phyloP scores from a whole-genome alignment of 2,329 filamentous ascomycete genomes.

The Arthrobotrys musiformis region DNA sequence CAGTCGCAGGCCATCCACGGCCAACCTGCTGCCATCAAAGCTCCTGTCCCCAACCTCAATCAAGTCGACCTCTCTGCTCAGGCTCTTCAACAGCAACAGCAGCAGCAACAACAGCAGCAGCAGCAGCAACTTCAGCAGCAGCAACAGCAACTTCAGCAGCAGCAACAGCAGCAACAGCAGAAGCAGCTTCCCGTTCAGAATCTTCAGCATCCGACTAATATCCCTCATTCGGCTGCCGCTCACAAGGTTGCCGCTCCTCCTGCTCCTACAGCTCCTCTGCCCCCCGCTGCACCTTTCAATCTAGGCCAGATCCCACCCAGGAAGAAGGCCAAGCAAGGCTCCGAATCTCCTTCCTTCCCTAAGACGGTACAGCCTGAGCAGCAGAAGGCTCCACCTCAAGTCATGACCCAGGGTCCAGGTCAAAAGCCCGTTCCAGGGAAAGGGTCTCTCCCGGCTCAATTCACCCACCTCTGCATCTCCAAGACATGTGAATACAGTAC shows the following conservation, averaged over 20 bases:
- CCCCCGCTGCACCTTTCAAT: slow-evolving; percentile 25
- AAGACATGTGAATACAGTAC: slow-evolving; percentile 47
- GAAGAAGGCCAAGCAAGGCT: slow-evolving; percentile 41
- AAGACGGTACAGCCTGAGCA: slow-evolving; percentile 39
- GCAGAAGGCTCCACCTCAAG: background rate
- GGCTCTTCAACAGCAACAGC: background rate
- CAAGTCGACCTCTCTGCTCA: background rate
- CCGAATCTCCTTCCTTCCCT: slow-evolving; percentile 35
- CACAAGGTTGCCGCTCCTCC: slow-evolving; percentile 38
- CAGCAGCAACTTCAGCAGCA: slow-evolving; percentile 26
- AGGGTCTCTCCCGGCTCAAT: slow-evolving; percentile 24
- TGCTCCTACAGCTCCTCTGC: slow-evolving; percentile 43
- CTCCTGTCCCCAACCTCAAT: slow-evolving; percentile 6
- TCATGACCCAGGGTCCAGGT: background rate
- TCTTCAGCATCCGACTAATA: slow-evolving; percentile 1
- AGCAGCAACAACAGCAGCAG: slow-evolving; percentile 11
- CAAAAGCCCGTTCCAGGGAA: slow-evolving; percentile 8
- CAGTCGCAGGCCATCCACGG: slow-evolving; percentile 4
- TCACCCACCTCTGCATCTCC: slow-evolving; percentile 38
- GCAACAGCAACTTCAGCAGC: slow-evolving; percentile 12
- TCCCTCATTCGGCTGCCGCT: slow-evolving; percentile 5
- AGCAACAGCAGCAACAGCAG: slow-evolving; percentile 25
- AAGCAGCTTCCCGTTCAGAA: slow-evolving; percentile 9
- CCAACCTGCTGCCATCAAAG: slow-evolving; percentile 7
- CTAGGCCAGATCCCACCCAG: slow-evolving; percentile 36